These are phyloP conservation scores for Curvularia verruculosa DNA, from an alignment of 2,329 filamentous ascomycete species.

Conservation along the genomic window DNA sequence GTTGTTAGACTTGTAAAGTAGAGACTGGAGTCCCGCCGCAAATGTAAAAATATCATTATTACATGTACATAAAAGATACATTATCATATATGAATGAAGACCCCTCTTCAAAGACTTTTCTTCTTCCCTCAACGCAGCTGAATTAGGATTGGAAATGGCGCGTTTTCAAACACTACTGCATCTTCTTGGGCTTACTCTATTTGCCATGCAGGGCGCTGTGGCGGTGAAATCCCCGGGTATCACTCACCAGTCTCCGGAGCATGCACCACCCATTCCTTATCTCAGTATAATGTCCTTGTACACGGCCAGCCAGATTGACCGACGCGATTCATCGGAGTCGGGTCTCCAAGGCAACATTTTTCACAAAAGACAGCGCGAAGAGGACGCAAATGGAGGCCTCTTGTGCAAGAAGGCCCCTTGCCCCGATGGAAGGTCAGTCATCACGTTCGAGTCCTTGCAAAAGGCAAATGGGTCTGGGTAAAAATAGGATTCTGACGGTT, in stretches of 20 bases:
- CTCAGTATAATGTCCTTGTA: not conserved
- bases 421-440: not conserved
- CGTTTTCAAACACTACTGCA: not conserved
- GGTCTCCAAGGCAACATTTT: not conserved
- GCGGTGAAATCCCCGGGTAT: not conserved
- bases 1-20: not conserved
- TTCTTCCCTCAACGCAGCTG: not conserved
- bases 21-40: not conserved
- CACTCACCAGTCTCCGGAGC: not conserved
- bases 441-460: not conserved
- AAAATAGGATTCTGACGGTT: not conserved
- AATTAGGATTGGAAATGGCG: not conserved
- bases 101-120: not conserved
- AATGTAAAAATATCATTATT: not conserved
- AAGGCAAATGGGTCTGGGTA: not conserved
- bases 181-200: not conserved
- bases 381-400: slow-evolving; percentile 1
- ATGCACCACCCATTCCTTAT: not conserved
- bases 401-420: slow-evolving; percentile 1
- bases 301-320: not conserved
- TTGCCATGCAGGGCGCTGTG: not conserved
- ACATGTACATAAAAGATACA: not conserved
- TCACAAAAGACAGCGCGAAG: slow-evolving; percentile 1
- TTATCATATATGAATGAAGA: not conserved
- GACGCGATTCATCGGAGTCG: not conserved